phyloP scores from a whole-genome alignment of 1,284 basidiomycete genomes.

The Inonotus obliquus region DNA sequence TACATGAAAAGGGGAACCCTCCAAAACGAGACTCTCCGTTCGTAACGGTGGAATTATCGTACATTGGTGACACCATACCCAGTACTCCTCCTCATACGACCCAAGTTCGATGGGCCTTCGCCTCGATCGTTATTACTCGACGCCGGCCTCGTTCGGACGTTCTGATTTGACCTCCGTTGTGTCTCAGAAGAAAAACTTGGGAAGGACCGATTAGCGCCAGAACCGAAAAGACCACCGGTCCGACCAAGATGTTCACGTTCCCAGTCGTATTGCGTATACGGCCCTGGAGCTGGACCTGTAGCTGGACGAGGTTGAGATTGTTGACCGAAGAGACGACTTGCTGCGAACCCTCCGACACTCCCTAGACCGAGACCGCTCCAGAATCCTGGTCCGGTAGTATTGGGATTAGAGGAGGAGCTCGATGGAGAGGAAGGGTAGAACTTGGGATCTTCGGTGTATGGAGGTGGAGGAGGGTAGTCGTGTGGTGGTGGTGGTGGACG shows the following conservation, averaged over 20 bases:
- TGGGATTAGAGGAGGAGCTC: not conserved
- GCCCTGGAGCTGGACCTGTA: not conserved
- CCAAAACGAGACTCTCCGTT: too few relatives aligned
- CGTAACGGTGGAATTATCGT: conserved; percentile 1
- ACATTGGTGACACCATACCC: conserved; percentile 17
- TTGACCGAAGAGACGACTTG: conserved; percentile 3
- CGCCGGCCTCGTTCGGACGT: not conserved
- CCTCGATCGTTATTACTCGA: not conserved
- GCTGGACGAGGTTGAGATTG: not conserved
- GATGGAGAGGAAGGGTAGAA: not conserved
- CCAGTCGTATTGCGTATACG: conserved; percentile 14
- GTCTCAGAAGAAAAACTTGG: not conserved
- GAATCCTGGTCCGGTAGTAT: conserved; percentile 6
- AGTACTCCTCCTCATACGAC: conserved; percentile 13
- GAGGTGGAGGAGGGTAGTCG: conserved; percentile 12
- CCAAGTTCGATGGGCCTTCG: conserved; percentile 10
- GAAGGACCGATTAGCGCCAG: not conserved
- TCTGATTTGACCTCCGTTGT: not conserved
- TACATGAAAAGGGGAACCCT: not conserved
- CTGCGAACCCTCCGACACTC: conserved; percentile 8
- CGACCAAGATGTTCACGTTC: conserved; percentile 4
- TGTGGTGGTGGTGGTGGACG: not conserved
- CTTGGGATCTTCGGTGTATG: conserved; percentile 7
- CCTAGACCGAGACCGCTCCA: conserved; percentile 15
- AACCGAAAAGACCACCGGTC: not conserved